These are phyloP conservation scores for Detonula confervacea DNA, from an alignment of 352 stramenopile species.

Conservation along the genomic window DNA sequence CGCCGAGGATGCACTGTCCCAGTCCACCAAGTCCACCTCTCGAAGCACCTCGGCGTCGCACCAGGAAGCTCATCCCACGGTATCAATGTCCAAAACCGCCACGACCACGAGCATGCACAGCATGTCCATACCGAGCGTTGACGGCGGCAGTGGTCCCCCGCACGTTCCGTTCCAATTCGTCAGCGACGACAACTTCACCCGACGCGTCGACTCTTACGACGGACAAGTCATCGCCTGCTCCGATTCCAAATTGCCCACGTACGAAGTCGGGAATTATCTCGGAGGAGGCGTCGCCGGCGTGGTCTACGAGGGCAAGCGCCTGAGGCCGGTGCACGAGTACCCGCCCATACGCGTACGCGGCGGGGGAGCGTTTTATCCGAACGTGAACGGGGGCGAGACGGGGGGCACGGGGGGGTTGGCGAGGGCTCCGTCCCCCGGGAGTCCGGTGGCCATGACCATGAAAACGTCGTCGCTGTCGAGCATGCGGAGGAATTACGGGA, in stretches of 20 bases:
- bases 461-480: constrained; percentile 34
- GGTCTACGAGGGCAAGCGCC: constrained; percentile 80
- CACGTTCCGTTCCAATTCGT: constrained; percentile 46
- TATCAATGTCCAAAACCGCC: too few species aligned
- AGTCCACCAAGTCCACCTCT: background rate
- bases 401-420: background rate
- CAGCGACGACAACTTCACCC: constrained; percentile 54
- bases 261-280: constrained; percentile 84
- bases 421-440: background rate
- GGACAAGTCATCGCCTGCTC: constrained; percentile 69
- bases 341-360: constrained; percentile 45
- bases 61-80: too few species aligned
- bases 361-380: constrained; percentile 42
- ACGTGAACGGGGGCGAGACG: too few species aligned
- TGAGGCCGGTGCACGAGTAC: constrained; percentile 78
- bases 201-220: constrained; percentile 79
- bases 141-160: background rate
- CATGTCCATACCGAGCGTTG: too few species aligned
- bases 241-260: constrained; percentile 59
- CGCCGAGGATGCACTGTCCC: too few species aligned
- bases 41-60: background rate
- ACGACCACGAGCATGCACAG: too few species aligned
- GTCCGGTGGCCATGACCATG: constrained; percentile 46
- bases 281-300: constrained; percentile 83
- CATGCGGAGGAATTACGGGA: constrained; percentile 4